Evolutionary conservation across 768 basidiomycete genomes (phyloP), one percentile per base, ranked within the genome.

Genomic region (Hydnum rufescens): DNA sequence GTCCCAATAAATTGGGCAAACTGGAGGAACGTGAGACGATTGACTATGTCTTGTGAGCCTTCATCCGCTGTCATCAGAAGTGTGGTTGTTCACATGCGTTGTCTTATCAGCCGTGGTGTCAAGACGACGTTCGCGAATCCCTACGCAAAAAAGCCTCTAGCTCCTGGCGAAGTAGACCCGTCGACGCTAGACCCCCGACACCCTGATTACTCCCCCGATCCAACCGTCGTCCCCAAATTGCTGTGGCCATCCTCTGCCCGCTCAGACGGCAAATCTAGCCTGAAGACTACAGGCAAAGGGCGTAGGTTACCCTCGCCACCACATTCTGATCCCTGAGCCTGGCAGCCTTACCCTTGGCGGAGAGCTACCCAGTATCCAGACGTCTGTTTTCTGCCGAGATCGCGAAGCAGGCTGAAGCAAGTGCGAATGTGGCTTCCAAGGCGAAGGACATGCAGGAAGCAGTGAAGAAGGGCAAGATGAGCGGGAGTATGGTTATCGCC

Each of bases 31-130:
- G 71, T 58, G 76, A 77, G 0, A 80, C 72, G 2, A 66, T 83
- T 50, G 75, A 75, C 26, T 80, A 79, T 59, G 82, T 84, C 46
- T 83, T 83, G 81, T 83, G 63, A 59, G 80, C 74, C 3, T 13
- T 32, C 32, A 34, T 6, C 22, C 43, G 47, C 48, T 22, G 47
- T 23, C 49, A 32, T 26, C 30, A 19, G 50, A 58, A 42, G 59
- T 36, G 26, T 8, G 29, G 28, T 18, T 28, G 31, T 5, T 26
- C 39, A 2, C 5, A 22, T 25, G 29, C 23, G 25, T 32, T 13
- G 51, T 39, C 53, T 51, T n/a, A 49, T 3, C 52, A 83, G 81
- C 70, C 82, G 82, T 36, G 81, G 82, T 47, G 73, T 75, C 32
- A 74, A 75, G 49, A 71, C 74, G 22, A 67, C 66, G 4, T 76